Evolutionary conservation across 257 asterid species (phyloP), one percentile per base, ranked within the genome.

Genomic region (Ballota nigra): DNA sequence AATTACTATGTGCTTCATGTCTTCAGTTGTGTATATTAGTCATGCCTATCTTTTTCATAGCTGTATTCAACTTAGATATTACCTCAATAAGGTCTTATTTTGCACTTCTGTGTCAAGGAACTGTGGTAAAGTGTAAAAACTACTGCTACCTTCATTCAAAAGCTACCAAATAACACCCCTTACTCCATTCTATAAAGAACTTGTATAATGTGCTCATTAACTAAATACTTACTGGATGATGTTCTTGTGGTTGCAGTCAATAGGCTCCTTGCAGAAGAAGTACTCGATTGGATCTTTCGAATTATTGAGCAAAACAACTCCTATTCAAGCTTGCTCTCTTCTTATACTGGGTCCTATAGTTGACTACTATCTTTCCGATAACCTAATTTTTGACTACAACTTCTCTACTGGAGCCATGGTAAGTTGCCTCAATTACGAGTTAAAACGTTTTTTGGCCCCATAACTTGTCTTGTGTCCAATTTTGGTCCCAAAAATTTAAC

Each of bases 181-280:
- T 0, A 6, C 41, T 43, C 43, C 36, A 3, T 33, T 36, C 23
- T 16, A 31, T 41, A 53, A 34, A 45, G 13, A 26, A 13, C 15
- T 51, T 67, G 43, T 12, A 33, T 26, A 15, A 19, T 67, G 38
- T 51, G 33, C 41, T 66, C 31, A n/a, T 6, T n/a, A n/a, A n/a
- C n/a, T n/a, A 41, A 15, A 58, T 51, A 52, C 79, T 74, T 77
- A 73, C 61, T 76, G 34, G 13, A 73, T 68, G 51, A 19, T 70
- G 31, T 66, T 72, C 19, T 41, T 79, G 40, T 47, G 47, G 66
- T 47, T 83, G 87, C 97, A 94, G 99, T 94, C 99, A 19, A 94
- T 94, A 79, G 99, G 99, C 43, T 91, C 99, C 66, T 79, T 94
- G 84, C 99, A 94, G 85, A 94, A 91, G 83, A 94, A 94, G 84